Conservation (phyloP, 805 yeast species). For the Wickerhamomyces rabaulensis region DNA sequence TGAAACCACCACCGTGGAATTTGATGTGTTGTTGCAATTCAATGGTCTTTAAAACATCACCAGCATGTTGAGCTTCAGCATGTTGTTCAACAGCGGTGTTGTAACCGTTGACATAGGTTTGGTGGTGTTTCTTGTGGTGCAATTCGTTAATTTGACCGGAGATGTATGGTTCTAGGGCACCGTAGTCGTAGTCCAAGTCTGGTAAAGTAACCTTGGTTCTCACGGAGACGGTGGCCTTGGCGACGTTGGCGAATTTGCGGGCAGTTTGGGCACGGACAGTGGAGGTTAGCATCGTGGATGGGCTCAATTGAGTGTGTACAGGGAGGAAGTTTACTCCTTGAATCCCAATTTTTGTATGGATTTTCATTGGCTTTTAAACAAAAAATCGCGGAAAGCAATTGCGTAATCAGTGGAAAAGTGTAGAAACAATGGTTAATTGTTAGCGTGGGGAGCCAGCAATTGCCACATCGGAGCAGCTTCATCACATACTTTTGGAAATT, state of each 20-base stretch:
- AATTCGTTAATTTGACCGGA: constrained; percentile 82
- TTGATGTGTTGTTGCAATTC: constrained; percentile 70
- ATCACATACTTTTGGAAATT: no score
- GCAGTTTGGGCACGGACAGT: constrained; percentile 46
- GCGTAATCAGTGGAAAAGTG: background rate
- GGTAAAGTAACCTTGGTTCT: constrained; percentile 54
- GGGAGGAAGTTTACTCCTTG: background rate
- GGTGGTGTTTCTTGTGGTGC: constrained; percentile 89
- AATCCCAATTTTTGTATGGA: background rate
- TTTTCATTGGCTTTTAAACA: background rate
- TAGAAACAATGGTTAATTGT: no score
- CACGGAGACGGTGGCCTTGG: constrained; percentile 1
- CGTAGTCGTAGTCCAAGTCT: constrained; percentile 77
- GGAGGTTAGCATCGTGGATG: constrained; percentile 32
- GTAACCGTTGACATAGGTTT: constrained; percentile 83
- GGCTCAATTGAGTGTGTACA: constrained; percentile 29
- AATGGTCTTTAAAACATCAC: constrained; percentile 55
- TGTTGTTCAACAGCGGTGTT: constrained; percentile 74
- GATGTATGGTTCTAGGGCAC: constrained; percentile 81
- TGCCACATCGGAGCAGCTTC: no score
- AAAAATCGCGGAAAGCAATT: background rate
- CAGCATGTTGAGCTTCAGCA: constrained; percentile 54
- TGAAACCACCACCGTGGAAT: constrained; percentile 90
- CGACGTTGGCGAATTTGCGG: constrained; percentile 52
- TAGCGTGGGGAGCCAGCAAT: no score